Evolutionary conservation across 345 rosid species (phyloP).

Genomic region (Hirschfeldia incana): DNA sequence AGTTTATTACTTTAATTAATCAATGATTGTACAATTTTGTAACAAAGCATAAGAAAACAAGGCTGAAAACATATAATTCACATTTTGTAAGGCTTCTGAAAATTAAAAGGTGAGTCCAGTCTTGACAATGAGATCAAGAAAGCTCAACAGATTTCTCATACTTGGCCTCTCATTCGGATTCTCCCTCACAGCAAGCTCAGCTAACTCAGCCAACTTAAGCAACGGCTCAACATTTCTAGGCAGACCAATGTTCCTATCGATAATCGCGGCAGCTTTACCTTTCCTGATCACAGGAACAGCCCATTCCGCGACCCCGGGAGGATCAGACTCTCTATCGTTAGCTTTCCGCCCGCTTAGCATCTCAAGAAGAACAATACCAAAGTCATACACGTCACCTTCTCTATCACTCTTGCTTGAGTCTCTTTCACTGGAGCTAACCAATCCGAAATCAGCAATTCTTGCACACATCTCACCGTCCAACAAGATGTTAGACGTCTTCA

Average conservation of each 20-base stretch:
- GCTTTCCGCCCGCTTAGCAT: conserved; percentile 83
- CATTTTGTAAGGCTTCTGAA: conserved; percentile 13
- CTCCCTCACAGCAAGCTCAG: conserved; percentile 67
- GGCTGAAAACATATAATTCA: conserved; percentile 10
- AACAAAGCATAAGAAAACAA: background rate
- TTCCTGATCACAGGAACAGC: conserved; percentile 63
- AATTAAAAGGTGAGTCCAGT: conserved; percentile 56
- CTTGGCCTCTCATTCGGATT: conserved; percentile 60
- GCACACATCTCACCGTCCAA: conserved; percentile 84
- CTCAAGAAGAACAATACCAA: conserved; percentile 78
- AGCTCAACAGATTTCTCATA: conserved; percentile 54
- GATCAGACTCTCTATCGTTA: conserved; percentile 58
- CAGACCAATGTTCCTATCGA: conserved; percentile 61
- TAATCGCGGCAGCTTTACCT: conserved; percentile 72
- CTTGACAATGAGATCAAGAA: conserved; percentile 70
- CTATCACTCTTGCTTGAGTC: conserved; percentile 51
- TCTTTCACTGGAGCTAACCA: conserved; percentile 56
- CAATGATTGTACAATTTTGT: conserved; percentile 30
- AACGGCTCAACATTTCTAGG: conserved; percentile 87
- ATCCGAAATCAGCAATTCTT: conserved; percentile 79
- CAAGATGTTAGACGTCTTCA: conserved; percentile 75
- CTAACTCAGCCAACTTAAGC: conserved; percentile 77
- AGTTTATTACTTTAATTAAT: conserved; percentile 31
- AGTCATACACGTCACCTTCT: conserved; percentile 67
- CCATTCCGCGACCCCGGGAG: conserved; percentile 75